Base-by-base conservation (phyloP, 805 yeast genomes). In the Candida orba region DNA sequence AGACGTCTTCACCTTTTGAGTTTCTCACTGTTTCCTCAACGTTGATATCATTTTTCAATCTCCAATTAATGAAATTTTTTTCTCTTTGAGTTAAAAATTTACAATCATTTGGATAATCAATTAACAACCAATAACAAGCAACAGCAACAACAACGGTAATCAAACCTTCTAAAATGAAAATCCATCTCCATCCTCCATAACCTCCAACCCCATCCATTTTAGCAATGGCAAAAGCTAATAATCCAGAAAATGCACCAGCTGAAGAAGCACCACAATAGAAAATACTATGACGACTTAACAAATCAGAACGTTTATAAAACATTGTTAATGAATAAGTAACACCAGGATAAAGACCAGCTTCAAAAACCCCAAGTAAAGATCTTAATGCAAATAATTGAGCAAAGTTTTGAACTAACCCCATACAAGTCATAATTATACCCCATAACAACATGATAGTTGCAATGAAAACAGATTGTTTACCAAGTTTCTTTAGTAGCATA, bases 221-320 rank as follows among this genome's bases (percentile, higher is more conserved):
- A n/a, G 59, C 56, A 42, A 65, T 63, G 6, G 62, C 69, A 49
- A 58, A 67, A 2, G 74, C 68, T 59, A 77, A 50, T 57, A 64
- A 48, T 56, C 67, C 56, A 69, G 74, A 57, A 62, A 60, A 62
- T 4, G 71, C 70, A 38, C 80, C 78, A 20, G 78, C 70, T 39
- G 54, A 56, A 40, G 71, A 61, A 8, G 64, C 69, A 22, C 68
- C 69, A 18, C 64, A 52, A 41, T 63, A 66, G 47, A 68, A 69
- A 36, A 67, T 49, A 8, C 69, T 63, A 39, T 64, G 62, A 41
- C 75, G 54, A 30, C 65, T 55, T 5, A 63, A 61, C 40, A 69
- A 51, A 45, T 68, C 73, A 9, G 55, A 53, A 27, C 68, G 53
- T 38, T 57, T 60, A 53, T 69, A 71, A 51, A 64, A 71, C 49